Evolutionary conservation across 345 rosid genomes (phyloP).

Genomic region (Excoecaria cochinchinensis): DNA sequence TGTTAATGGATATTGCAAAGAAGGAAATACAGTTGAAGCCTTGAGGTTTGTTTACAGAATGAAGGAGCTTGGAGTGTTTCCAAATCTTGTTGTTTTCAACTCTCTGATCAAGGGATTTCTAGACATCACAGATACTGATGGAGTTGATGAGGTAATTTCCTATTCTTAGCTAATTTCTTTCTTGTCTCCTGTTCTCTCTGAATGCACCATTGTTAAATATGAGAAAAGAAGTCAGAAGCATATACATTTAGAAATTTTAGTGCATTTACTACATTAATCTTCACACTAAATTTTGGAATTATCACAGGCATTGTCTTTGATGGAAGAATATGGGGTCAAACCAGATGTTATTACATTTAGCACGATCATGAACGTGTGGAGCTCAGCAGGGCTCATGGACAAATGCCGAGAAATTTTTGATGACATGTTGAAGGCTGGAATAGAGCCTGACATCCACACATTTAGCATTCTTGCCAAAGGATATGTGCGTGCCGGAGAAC

Average conservation of each 20-base stretch:
- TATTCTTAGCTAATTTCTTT: too few relatives aligned
- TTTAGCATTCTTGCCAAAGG: conserved; percentile 89
- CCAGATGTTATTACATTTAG: conserved; percentile 88
- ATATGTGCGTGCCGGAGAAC: conserved; percentile 69
- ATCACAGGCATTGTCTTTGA: conserved; percentile 55
- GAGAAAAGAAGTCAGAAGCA: neutral
- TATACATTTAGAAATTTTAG: neutral
- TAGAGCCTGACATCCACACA: conserved; percentile 72
- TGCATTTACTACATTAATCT: neutral
- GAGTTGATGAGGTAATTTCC: conserved; percentile 73
- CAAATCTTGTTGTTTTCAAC: conserved; percentile 81
- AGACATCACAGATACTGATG: conserved; percentile 50
- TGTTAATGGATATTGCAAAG: conserved; percentile 76
- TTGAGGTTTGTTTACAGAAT: conserved; percentile 66
- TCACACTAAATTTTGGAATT: neutral
- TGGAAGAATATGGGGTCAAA: conserved; percentile 68
- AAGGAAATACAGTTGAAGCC: conserved; percentile 76
- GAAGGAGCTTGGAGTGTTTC: conserved; percentile 82
- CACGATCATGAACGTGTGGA: conserved; percentile 92
- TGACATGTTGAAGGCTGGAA: conserved; percentile 73
- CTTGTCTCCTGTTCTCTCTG: too few relatives aligned
- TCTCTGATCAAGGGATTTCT: conserved; percentile 84
- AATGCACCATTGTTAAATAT: neutral
- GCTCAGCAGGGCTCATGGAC: conserved; percentile 78
- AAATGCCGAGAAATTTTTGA: conserved; percentile 76